These are phyloP conservation scores for Galerina marginata DNA, from an alignment of 768 basidiomycete species.

Conservation along the genomic window DNA sequence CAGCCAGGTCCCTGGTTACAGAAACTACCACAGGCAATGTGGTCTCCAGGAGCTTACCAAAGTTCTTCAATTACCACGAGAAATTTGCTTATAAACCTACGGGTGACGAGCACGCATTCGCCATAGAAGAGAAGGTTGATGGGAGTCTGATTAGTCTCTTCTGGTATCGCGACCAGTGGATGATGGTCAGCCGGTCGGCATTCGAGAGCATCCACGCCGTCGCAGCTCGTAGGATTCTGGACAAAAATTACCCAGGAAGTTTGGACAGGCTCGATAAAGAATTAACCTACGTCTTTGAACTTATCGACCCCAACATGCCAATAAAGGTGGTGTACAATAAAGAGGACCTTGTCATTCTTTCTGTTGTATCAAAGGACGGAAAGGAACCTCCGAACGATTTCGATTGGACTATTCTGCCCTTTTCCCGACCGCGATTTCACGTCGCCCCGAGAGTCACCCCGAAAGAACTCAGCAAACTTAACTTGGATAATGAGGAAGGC, in stretches of 20 bases:
- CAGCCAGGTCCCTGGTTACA: constrained; percentile 26
- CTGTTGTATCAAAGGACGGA: constrained; percentile 25
- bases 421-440: constrained; percentile 22
- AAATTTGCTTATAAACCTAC: constrained; percentile 28
- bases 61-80: constrained; percentile 32
- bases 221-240: constrained; percentile 24
- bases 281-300: constrained; percentile 31
- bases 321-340: constrained; percentile 23
- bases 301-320: constrained; percentile 26
- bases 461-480: constrained; percentile 21
- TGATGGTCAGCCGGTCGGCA: constrained; percentile 20
- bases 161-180: constrained; percentile 22
- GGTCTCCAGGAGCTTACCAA: constrained; percentile 27
- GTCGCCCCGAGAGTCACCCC: constrained; percentile 5
- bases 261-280: constrained; percentile 21
- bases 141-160: constrained; percentile 32
- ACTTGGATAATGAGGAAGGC: constrained; percentile 29
- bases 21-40: constrained; percentile 24
- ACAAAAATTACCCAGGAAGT: constrained; percentile 23
- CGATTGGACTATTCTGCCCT: constrained; percentile 24
- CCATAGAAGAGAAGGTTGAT: constrained; percentile 30
- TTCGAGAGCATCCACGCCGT: constrained; percentile 25
- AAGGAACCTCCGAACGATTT: constrained; percentile 20
- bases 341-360: constrained; percentile 24
- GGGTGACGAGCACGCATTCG: constrained; percentile 24